A percentile compares a stretch with the other conserved stretches of the same genome.
Conservation (phyloP, 371 early-diverging fungal genomes). For the Phascolomyces articulosus region DNA sequence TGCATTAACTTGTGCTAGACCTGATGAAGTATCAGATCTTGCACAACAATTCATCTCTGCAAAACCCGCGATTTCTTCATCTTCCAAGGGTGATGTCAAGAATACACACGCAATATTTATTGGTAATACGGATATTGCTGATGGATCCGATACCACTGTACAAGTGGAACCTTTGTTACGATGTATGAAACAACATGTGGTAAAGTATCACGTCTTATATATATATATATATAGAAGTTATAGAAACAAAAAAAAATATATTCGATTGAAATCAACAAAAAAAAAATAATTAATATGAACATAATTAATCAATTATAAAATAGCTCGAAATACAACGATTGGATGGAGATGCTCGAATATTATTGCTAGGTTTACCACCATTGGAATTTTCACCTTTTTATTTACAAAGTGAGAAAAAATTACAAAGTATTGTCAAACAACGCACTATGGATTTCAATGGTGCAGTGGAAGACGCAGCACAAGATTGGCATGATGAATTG, state of each 20-base stretch:
- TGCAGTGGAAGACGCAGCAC: conserved; percentile 36
- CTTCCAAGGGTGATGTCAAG: conserved; percentile 1
- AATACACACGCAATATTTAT: conserved; percentile 37
- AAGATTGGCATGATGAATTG: conserved; percentile 23
- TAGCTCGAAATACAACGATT: conserved; percentile 23
- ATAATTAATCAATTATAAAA: neutral
- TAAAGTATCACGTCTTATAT: neutral
- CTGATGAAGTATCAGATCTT: conserved; percentile 12
- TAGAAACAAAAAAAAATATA: too few relatives aligned
- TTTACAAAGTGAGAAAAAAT: conserved; percentile 12
- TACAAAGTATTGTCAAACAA: conserved; percentile 22
- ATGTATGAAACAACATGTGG: conserved; percentile 18
- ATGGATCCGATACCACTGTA: neutral
- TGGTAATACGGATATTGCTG: conserved; percentile 33
- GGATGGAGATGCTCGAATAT: conserved; percentile 23
- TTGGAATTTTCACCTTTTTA: conserved; percentile 44
- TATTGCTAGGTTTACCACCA: conserved; percentile 44
- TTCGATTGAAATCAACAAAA: neutral
- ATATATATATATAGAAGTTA: too few relatives aligned
- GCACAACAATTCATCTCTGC: conserved; percentile 7
- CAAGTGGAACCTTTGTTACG: conserved; percentile 7
- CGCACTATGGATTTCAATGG: conserved; percentile 36
- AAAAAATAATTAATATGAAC: neutral
- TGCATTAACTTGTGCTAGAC: conserved; percentile 22
- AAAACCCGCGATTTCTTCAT: conserved; percentile 9